Evolutionary conservation across 208 protist species (phyloP), one percentile per base, ranked within the genome.

Genomic region (Leishmania tropica): DNA sequence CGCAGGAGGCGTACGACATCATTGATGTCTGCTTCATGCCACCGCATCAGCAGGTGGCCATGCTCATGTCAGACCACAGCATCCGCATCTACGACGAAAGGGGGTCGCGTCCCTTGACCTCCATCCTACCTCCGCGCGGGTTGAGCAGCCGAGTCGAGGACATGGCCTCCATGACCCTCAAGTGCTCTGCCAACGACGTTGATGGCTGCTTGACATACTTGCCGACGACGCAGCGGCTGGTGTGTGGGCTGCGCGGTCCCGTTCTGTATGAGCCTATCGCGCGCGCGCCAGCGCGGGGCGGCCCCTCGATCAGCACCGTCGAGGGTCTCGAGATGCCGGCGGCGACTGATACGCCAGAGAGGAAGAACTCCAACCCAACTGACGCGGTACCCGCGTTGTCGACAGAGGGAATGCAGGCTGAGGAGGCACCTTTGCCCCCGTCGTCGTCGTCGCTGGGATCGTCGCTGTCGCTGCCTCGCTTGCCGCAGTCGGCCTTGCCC

Each of bases 1-100:
- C 94, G 35, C 90, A 95, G 62, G 91, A 97, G 81, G 86, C 91
- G 24, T 92, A 96, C 76, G 94, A 96, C 83, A 90, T 97, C 35
- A 76, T 95, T 53, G 88, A 87, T 78, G 84, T 89, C 31, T 89
- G 89, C 70, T 91, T 97, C 73, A 73, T 94, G 54, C 80, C 85
- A 24, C 65, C 76, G n/a, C 81, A 81, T 45, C 78, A 91, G 45
- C 91, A 88, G 68, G 78, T 97, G 37, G 91, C 90, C 24, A 73
- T 97, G 13, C 84, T 97, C 15, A 85, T 88, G 60, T 82, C 87
- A 1, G 91, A 97, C 79, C 90, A 92, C 85, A 88, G 83, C 81
- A 89, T 97, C 65, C 88, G 89, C 54, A 79, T 97, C 45, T 96
- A 94, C 79, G 94, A 97, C 62, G 87, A 90, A 37, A 87, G 91